Base-by-base conservation (phyloP, 805 yeast species). In the Cyberlindnera xishuangbannaensis region DNA sequence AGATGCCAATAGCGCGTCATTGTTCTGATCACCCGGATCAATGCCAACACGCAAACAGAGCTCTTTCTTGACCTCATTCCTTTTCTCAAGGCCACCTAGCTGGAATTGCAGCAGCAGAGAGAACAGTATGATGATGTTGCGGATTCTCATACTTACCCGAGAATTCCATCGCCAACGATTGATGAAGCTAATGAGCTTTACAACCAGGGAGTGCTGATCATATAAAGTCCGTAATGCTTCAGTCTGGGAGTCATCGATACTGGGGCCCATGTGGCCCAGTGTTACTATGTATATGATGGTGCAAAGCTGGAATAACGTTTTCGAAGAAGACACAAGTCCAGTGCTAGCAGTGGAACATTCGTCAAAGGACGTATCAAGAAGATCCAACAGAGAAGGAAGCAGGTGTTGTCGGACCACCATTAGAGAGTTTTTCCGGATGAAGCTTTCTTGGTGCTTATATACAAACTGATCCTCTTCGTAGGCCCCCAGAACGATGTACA, bases 141-240 rank as follows among this genome's bases (percentile, higher is more conserved):
- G 60, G 10, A 78, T 59, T 41, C 78, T 65, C 61, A 70, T 57
- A 15, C 61, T 48, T 9, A 54, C 36, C 28, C 61, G 50, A 31
- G 67, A 59, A 27, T 53, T 55, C 79, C 83, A 76, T 44, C 83
- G 69, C 84, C 90, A 80, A 27, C 67, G 60, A 41, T 80, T 88
- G 7, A 83, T 64, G 30, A 71, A 66, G 25, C 60, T 55, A 2
- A 75, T 57, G 6, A 83, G 41, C 12, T 53, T 53, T 2, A 62
- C 39, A 24, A 83, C 41, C 1, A 83, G 13, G 18, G 69, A 62
- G 0, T 56, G 31, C 3, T 62, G 46, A 4, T 41, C 44, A 6
- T 70, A 29, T 5, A 37, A 18, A 2, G 14, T 14, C 7, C 15
- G 33, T 27, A 39, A 24, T 2, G 16, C 22, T 2, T 17, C n/a